Conservation (phyloP, 129 eudicot genomes). For the Lonicera japonica region DNA sequence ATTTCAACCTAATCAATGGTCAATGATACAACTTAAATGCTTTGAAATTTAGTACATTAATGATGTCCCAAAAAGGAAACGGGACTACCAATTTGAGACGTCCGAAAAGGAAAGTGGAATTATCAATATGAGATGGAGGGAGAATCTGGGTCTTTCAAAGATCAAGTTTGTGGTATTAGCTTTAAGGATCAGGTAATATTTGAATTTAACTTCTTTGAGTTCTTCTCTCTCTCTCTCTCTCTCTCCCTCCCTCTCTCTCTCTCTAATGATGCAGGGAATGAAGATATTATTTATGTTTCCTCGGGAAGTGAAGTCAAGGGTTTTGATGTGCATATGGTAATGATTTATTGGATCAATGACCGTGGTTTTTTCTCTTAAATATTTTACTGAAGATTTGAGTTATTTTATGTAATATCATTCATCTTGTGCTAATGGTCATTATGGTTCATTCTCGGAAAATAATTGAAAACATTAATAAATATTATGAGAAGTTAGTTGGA, state of each 20-base stretch:
- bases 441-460: no score
- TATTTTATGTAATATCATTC: background rate
- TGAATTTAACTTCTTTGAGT: background rate
- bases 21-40: no score
- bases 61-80: no score
- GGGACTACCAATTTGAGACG: no score
- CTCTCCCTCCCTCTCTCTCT: constrained; percentile 6
- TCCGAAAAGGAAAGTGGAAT: no score
- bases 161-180: background rate
- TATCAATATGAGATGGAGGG: no score
- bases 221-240: constrained; percentile 1
- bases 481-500: no score
- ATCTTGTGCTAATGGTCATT: no score
- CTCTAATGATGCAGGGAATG: constrained; percentile 53
- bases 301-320: constrained; percentile 70
- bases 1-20: no score
- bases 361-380: background rate
- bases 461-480: no score
- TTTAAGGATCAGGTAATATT: background rate
- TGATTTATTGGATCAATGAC: background rate
- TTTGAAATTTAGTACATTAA: no score
- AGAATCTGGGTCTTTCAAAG: background rate
- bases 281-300: constrained; percentile 66
- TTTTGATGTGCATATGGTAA: constrained; percentile 80
- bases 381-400: background rate